These are phyloP conservation scores for Macadamia integrifolia DNA, from an alignment of 164 flowering plant species.

Conservation along the genomic window DNA sequence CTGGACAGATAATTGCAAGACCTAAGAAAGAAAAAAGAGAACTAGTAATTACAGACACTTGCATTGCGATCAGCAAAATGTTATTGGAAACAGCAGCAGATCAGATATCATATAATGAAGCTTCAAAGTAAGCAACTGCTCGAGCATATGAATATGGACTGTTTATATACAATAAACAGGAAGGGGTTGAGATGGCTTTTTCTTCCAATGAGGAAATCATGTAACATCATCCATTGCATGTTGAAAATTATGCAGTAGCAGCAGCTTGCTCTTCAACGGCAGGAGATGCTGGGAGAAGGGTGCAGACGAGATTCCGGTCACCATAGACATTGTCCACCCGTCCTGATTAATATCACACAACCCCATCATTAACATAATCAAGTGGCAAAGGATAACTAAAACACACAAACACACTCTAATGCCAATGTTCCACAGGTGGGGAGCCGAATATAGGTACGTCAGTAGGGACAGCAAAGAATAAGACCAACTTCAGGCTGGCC, in stretches of 20 bases:
- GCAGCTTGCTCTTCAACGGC: constrained; percentile 74
- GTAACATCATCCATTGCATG: neutral
- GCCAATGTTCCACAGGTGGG: neutral
- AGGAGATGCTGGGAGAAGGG: constrained; percentile 73
- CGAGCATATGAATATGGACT: neutral
- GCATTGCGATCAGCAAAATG: constrained; percentile 5
- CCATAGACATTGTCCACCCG: constrained; percentile 98
- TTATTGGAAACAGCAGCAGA: constrained; percentile 9
- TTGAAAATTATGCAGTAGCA: constrained; percentile 54
- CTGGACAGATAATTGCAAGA: no score
- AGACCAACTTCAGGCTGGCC: no score
- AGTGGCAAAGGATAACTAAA: neutral
- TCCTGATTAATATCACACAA: constrained; percentile 35
- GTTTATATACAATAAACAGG: constrained; percentile 12
- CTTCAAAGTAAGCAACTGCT: constrained; percentile 1
- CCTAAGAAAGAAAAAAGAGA: no score
- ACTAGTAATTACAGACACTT: constrained; percentile 2
- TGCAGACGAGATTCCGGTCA: constrained; percentile 91
- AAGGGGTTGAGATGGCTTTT: neutral
- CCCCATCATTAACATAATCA: neutral
- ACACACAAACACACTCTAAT: neutral
- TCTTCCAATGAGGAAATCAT: no score
- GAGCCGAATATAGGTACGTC: neutral
- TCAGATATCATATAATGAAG: neutral
- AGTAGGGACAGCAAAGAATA: no score